Evolutionary conservation across 176 grass and related monocot genomes (phyloP).

Genomic region (Musa itinerans): DNA sequence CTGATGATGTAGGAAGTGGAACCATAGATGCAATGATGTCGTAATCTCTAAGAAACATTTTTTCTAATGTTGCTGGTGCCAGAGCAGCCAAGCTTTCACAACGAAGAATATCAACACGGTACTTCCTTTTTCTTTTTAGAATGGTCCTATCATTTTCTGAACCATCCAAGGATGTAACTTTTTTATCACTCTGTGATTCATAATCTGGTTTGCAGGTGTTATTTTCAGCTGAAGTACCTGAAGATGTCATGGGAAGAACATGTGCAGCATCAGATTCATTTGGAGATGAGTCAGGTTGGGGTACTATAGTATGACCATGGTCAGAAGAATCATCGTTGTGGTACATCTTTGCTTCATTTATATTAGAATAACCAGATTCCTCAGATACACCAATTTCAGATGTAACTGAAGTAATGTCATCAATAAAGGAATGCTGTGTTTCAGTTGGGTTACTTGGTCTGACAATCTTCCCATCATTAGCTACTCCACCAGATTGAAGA

Average conservation of each 20-base stretch:
- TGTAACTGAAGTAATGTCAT: slow-evolving; percentile 21
- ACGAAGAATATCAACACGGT: slow-evolving; percentile 85
- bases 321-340: slow-evolving; percentile 14
- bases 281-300: slow-evolving; percentile 7
- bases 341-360: slow-evolving; percentile 5
- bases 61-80: slow-evolving; percentile 66
- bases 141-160: slow-evolving; percentile 27
- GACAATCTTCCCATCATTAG: slow-evolving; percentile 22
- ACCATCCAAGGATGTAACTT: slow-evolving; percentile 22
- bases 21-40: slow-evolving; percentile 97
- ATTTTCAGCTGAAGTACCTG: slow-evolving; percentile 20
- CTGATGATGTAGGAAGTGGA: slow-evolving; percentile 76
- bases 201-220: slow-evolving; percentile 11
- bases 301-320: slow-evolving; percentile 15
- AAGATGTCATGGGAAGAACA: slow-evolving; percentile 13
- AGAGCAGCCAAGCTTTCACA: slow-evolving; percentile 98
- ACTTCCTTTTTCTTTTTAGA: slow-evolving; percentile 75
- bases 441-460: slow-evolving; percentile 27
- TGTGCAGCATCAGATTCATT: slow-evolving; percentile 29
- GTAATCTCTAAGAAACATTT: slow-evolving; percentile 78
- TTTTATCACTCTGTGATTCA: slow-evolving; percentile 22
- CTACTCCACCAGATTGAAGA: slow-evolving; percentile 72
- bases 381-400: slow-evolving; percentile 28
- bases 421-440: slow-evolving; percentile 22
- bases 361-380: background rate